Base-by-base conservation (phyloP, 805 yeast species). In the Kazachstania viticola region DNA sequence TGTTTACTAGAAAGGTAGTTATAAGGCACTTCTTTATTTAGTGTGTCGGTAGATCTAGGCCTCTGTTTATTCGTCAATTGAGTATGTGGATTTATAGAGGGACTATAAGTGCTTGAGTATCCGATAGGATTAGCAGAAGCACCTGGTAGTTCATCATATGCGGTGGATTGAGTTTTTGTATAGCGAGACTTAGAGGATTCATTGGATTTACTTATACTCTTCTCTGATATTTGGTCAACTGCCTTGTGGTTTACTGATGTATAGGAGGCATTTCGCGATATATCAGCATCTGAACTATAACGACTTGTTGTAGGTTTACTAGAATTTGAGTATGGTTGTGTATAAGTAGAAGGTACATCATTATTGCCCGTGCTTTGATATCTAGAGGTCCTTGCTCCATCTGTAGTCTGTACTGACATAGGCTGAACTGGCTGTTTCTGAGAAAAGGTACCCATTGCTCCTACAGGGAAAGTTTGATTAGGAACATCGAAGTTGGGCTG, bases 71-170 rank as follows among this genome's bases (percentile, higher is more conserved):
- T 17, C n/a, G 30, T n/a, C 12, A 26, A 17, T 17, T 32, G 17
- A n/a, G n/a, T n/a, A n/a, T n/a, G n/a, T n/a, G n/a, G n/a, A n/a
- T n/a, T n/a, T n/a, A n/a, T n/a, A n/a, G n/a, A n/a, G n/a, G n/a
- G n/a, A n/a, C n/a, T n/a, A n/a, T n/a, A n/a, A n/a, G n/a, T n/a
- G n/a, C n/a, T n/a, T n/a, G n/a, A n/a, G n/a, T n/a, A n/a, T n/a
- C n/a, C n/a, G n/a, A n/a, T n/a, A n/a, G n/a, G n/a, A n/a, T n/a
- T n/a, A n/a, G n/a, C n/a, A n/a, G n/a, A n/a, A n/a, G n/a, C n/a
- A n/a, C n/a, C n/a, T n/a, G n/a, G n/a, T n/a, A n/a, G 25, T 16
- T 48, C 45, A 31, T 50, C 46, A 28, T 49, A 52, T 18, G 55
- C 40, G 30, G 54, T 48, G 5, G 47, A 40, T 4, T 41, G 36